A percentile compares a stretch with the other conserved stretches of the same genome.
Conservation (phyloP, 805 yeast genomes). For the Tetrapisispora taiwanensis region DNA sequence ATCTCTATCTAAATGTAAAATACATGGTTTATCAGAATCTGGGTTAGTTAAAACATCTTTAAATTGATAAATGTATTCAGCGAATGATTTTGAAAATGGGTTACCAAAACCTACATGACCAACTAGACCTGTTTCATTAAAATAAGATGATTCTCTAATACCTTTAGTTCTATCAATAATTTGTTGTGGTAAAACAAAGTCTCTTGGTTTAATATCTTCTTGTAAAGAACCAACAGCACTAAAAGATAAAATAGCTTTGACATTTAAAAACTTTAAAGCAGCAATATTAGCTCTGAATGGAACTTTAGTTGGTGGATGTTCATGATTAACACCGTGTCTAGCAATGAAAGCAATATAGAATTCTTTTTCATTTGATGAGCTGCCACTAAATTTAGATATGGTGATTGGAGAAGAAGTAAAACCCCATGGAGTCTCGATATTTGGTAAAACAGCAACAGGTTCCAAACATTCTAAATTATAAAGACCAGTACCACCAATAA, state of each 20-base stretch:
- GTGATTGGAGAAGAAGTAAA: constrained; percentile 90
- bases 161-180: constrained; percentile 96
- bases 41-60: constrained; percentile 48
- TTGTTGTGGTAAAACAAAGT: constrained; percentile 94
- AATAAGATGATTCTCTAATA: constrained; percentile 78
- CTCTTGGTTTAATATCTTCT: constrained; percentile 82
- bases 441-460: constrained; percentile 70
- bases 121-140: constrained; percentile 78
- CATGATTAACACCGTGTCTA: constrained; percentile 88
- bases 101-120: constrained; percentile 98
- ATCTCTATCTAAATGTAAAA: constrained; percentile 60
- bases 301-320: constrained; percentile 81
- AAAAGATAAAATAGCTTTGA: constrained; percentile 80
- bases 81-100: constrained; percentile 77
- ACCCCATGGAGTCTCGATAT: constrained; percentile 94
- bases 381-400: constrained; percentile 52
- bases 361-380: constrained; percentile 32
- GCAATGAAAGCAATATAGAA: constrained; percentile 87
- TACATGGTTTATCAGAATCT: constrained; percentile 47
- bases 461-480: constrained; percentile 73
- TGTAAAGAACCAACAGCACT: constrained; percentile 94
- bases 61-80: constrained; percentile 50
- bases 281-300: constrained; percentile 94
- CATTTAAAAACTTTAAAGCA: constrained; percentile 81
- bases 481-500: constrained; percentile 98